Evolutionary conservation across 2,329 filamentous ascomycete species (phyloP), one percentile per base, ranked within the genome.

Genomic region (Alternaria triticimaculans): DNA sequence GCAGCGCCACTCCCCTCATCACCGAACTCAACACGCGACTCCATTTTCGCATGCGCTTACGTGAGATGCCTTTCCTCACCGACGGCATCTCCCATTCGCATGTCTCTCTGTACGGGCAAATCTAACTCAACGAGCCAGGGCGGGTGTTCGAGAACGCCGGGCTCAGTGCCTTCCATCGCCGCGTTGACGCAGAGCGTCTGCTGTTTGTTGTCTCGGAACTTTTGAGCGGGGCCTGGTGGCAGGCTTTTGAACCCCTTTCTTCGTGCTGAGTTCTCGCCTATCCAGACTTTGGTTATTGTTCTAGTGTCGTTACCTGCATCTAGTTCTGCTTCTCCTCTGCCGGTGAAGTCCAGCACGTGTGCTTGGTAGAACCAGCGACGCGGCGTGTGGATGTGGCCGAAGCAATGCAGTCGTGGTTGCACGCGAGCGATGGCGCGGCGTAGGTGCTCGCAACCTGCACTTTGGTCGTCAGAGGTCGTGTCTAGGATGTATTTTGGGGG

Each of bases 181-280:
- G 86, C 86, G 78, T 88, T 88, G 4, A 88, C 78, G 71, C 87
- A 83, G 12, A 87, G 58, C 4, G 86, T 88, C 72, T 87, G 83
- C 72, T 87, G 83, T 57, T 64, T 85, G 63, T 70, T 75, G 21
- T 20, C 53, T 48, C 43, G 68, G n/a, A 66, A 68, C 0, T 56
- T 59, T 11, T 72, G 67, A 3, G 75, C 71, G 9, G 77, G 68
- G 25, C 73, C 68, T 9, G 77, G 77, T 2, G 73, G 70, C 37
- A 78, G 64, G 12, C 72, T 55, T 11, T 64, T 67, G 37, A 66
- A 74, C 3, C 70, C 71, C 30, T 70, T 74, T 28, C 55, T 63
- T 20, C 64, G 71, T 5, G 69, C 67, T 33, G 70, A 66, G 49
- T 74, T 74, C 43, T 64, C 66, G 4, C 72, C 71, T 12, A 75